Percentiles rank a stretch among this genome's conserved stretches.
Evolutionary conservation across 2,329 filamentous ascomycete species (phyloP).

Genomic region (Botrytis byssoidea): DNA sequence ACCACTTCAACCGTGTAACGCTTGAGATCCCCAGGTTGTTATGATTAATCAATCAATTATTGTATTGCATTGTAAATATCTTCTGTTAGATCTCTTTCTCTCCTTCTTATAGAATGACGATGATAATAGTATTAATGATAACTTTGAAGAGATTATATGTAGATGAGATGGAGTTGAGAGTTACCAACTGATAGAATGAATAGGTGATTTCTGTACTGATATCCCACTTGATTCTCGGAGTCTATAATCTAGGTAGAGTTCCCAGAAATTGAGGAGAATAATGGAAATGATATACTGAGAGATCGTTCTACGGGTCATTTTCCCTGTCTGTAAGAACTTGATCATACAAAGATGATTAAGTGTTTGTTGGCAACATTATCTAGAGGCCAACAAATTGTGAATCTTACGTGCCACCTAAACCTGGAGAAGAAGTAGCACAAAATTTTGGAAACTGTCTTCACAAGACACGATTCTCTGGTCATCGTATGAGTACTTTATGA

Average conservation of each 20-base stretch:
- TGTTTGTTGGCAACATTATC: neutral
- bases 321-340: too few species aligned
- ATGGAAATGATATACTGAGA: neutral
- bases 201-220: neutral
- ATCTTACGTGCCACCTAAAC: neutral
- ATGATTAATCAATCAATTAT: neutral
- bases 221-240: too few species aligned
- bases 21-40: neutral
- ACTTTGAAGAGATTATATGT: neutral
- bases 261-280: too few species aligned
- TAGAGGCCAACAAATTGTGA: neutral
- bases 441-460: neutral
- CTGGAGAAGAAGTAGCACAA: neutral
- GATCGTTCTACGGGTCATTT: neutral
- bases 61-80: neutral
- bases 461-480: neutral
- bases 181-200: neutral
- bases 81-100: neutral
- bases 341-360: neutral
- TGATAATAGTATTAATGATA: accelerated
- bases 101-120: neutral
- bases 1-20: neutral
- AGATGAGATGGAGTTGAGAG: neutral
- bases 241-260: neutral
- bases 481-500: neutral